Evolutionary conservation across 2,329 filamentous ascomycete genomes (phyloP), one percentile per base, ranked within the genome.

Genomic region (Ophiostoma sp.): DNA sequence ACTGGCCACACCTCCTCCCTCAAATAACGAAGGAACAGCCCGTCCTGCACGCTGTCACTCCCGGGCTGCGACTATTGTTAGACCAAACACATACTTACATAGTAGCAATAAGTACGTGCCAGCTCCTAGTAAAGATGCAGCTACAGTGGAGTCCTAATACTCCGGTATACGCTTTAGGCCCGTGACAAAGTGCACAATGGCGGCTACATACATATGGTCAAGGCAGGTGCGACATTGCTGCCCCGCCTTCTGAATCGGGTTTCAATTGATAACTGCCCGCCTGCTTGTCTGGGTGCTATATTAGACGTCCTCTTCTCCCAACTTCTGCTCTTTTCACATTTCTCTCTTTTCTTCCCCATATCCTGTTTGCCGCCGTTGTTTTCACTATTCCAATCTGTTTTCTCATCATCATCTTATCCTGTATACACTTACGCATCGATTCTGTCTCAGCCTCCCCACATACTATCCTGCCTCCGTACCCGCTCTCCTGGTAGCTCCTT

Each of bases 211-310:
- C 54, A 60, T 4, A 41, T 64, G 10, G 33, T 27, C 64, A 23
- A 23, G 62, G 44, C 67, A 57, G 67, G 33, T 68, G 44, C 48
- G 13, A 44, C 13, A 11, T 27, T 67, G 27, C 4, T 68, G 67
- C 67, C 67, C 67, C 67, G 67, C 67, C 67, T 68, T 68, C 67
- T 68, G 4, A 27, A 39, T 68, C 48, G 67, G 67, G 48, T 17
- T 17, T 31, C 27, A 8, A 4, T 62, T n/a, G 57, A 33, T 62
- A 33, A 33, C 27, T 62, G 17, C 52, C 20, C 36, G 27, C 23
- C 31, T 20, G 33, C 17, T 39, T n/a, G 27, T 31, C 27, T 31
- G 62, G 6, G 36, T 39, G 8, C 62, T 65, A 65, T 39, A 39
- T 35, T 20, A 62, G 27, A 35, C 13, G 57, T 27, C 7, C 52